phyloP scores from a whole-genome alignment of 1,139 yeast species.

The Suhomyces atakaporum region DNA sequence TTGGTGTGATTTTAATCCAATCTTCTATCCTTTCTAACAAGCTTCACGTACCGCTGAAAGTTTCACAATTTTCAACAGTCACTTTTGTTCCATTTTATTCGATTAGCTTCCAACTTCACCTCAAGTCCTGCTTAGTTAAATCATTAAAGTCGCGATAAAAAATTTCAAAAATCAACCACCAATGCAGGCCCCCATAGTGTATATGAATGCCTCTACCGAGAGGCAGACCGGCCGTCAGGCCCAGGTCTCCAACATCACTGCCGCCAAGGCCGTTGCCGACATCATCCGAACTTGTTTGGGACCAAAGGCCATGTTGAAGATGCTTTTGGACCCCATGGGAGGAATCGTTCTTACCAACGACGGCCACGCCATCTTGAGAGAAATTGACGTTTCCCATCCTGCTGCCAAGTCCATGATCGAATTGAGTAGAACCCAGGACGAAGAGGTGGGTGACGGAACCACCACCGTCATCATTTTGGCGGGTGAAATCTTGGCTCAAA shows the following conservation, averaged over 20 bases:
- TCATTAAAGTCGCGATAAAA: too few relatives aligned
- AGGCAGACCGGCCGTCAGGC: conserved; percentile 98
- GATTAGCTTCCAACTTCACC: too few relatives aligned
- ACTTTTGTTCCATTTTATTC: too few relatives aligned
- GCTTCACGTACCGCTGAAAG: too few relatives aligned
- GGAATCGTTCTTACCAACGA: conserved; percentile 97
- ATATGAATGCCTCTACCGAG: conserved; percentile 77
- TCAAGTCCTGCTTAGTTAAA: too few relatives aligned
- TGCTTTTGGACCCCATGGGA: conserved; percentile 98
- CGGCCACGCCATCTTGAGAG: conserved; percentile 91
- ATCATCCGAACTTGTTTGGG: conserved; percentile 97
- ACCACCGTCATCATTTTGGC: conserved; percentile 94
- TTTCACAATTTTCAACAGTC: too few relatives aligned
- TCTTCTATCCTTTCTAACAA: too few relatives aligned
- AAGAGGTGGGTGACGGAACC: conserved; percentile 98
- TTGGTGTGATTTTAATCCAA: too few relatives aligned
- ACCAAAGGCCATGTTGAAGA: conserved; percentile 98
- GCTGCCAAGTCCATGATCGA: conserved; percentile 99
- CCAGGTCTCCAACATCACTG: conserved; percentile 93
- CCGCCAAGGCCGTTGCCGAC: conserved; percentile 98
- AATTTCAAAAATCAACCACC: conserved; percentile 5
- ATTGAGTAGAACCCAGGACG: conserved; percentile 95
- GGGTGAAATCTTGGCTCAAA: conserved; percentile 94
- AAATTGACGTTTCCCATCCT: conserved; percentile 92
- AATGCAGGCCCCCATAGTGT: conserved; percentile 56